These are phyloP conservation scores for Potentilla sterilis DNA, from an alignment of 306 rosid genomes.

Conservation along the genomic window DNA sequence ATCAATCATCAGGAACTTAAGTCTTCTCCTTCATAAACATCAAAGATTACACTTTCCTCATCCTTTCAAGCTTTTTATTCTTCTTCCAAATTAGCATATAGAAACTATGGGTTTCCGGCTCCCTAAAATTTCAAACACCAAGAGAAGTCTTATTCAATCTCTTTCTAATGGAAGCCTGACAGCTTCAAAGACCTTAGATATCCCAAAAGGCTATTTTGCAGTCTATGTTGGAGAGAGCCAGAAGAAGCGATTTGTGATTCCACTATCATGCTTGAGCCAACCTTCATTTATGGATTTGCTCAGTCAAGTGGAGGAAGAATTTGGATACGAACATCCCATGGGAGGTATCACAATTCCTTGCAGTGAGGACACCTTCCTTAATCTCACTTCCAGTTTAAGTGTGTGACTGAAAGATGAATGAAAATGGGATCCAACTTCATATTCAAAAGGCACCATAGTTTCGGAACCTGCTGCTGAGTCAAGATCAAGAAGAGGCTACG, in stretches of 20 bases:
- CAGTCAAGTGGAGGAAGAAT: background rate
- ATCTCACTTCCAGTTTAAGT: background rate
- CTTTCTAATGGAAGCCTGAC: background rate
- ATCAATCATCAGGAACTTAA: background rate
- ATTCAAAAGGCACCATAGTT: background rate
- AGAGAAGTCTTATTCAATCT: background rate
- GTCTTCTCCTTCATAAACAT: background rate
- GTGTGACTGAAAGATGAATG: background rate
- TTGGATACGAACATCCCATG: constrained; percentile 1
- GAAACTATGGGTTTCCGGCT: background rate
- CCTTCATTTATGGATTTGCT: background rate
- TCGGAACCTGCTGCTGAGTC: background rate
- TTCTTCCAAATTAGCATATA: background rate
- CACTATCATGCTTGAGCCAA: background rate
- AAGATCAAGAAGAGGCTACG: constrained; percentile 7
- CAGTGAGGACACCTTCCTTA: background rate
- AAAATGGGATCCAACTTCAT: background rate
- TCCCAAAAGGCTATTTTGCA: background rate
- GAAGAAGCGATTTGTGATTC: constrained; percentile 3
- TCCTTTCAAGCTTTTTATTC: background rate
- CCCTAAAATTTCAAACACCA: background rate
- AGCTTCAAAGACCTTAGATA: background rate
- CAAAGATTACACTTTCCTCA: background rate
- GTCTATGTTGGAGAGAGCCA: constrained; percentile 1
- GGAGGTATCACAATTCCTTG: background rate